Percentiles rank a stretch among this genome's conserved stretches.
Evolutionary conservation across 1,139 yeast species (phyloP).

Genomic region (Sugiyamaella xylanicola): DNA sequence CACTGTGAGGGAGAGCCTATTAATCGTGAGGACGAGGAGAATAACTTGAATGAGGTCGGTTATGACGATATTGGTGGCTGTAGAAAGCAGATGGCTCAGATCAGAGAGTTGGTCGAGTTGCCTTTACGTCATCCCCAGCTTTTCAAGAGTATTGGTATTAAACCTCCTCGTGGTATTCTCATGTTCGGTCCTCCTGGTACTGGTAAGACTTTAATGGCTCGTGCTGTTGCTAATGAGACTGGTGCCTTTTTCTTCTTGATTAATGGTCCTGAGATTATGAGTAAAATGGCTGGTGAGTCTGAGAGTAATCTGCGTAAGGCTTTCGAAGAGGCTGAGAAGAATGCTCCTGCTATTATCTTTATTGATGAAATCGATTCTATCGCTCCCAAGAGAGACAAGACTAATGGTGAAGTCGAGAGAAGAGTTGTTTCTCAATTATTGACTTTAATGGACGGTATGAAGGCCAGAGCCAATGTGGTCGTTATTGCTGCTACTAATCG

Average conservation of each 20-base stretch:
- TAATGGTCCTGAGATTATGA: slow-evolving; percentile 99
- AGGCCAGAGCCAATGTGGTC: slow-evolving; percentile 94
- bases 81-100: slow-evolving; percentile 98
- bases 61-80: slow-evolving; percentile 99
- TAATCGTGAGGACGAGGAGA: slow-evolving; percentile 98
- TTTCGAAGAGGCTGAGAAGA: slow-evolving; percentile 98
- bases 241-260: slow-evolving; percentile 98
- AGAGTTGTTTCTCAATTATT: slow-evolving; percentile 97
- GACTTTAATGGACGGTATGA: slow-evolving; percentile 99
- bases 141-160: slow-evolving; percentile 94
- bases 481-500: slow-evolving; percentile 96
- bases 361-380: slow-evolving; percentile 98
- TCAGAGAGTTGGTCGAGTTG: slow-evolving; percentile 93
- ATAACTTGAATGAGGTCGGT: slow-evolving; percentile 93
- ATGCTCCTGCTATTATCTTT: slow-evolving; percentile 95
- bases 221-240: slow-evolving; percentile 99
- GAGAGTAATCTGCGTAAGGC: slow-evolving; percentile 97
- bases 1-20: slow-evolving; percentile 99
- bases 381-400: slow-evolving; percentile 99
- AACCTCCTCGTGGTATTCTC: slow-evolving; percentile 94
- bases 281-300: slow-evolving; percentile 99
- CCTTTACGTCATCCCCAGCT: slow-evolving; percentile 97
- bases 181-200: slow-evolving; percentile 99
- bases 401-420: slow-evolving; percentile 98
- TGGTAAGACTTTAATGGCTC: slow-evolving; percentile 98